Conservation (phyloP, 352 stramenopile species). For the Phytopythium litorale region DNA sequence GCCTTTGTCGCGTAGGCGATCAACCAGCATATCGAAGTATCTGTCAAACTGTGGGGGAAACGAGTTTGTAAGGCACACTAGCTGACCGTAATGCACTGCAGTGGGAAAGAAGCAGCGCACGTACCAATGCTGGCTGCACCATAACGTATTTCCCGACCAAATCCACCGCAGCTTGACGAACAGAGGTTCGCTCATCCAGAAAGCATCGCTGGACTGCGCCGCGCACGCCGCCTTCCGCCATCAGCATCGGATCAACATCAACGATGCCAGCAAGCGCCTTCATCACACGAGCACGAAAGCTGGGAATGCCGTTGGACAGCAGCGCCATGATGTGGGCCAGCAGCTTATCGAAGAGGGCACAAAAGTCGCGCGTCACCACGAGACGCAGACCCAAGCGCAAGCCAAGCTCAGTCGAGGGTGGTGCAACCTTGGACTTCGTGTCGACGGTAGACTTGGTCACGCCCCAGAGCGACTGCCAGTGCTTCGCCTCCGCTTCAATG, state of each 20-base stretch:
- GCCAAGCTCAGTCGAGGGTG: constrained; percentile 39
- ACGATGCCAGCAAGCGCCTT: constrained; percentile 74
- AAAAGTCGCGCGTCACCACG: constrained; percentile 57
- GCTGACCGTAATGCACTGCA: not conserved
- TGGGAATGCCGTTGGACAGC: constrained; percentile 66
- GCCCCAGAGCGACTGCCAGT: constrained; percentile 58
- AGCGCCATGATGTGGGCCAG: constrained; percentile 73
- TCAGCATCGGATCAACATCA: constrained; percentile 81
- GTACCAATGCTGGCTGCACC: constrained; percentile 71
- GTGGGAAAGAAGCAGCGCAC: constrained; percentile 8
- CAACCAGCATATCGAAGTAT: constrained; percentile 73
- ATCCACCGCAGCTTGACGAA: constrained; percentile 80
- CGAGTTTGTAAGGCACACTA: not conserved
- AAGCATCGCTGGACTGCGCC: constrained; percentile 63
- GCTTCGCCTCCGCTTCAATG: constrained; percentile 18
- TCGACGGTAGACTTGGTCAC: constrained; percentile 22
- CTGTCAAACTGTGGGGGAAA: constrained; percentile 52
- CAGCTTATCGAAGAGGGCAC: constrained; percentile 58
- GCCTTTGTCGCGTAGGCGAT: constrained; percentile 76
- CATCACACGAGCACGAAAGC: constrained; percentile 71
- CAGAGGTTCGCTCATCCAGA: constrained; percentile 70
- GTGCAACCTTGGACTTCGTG: constrained; percentile 37
- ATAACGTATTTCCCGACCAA: constrained; percentile 81
- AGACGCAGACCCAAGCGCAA: constrained; percentile 44
- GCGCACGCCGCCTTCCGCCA: constrained; percentile 60